Base-by-base conservation (phyloP, 1,284 basidiomycete species). In the Chalciporus sp. region DNA sequence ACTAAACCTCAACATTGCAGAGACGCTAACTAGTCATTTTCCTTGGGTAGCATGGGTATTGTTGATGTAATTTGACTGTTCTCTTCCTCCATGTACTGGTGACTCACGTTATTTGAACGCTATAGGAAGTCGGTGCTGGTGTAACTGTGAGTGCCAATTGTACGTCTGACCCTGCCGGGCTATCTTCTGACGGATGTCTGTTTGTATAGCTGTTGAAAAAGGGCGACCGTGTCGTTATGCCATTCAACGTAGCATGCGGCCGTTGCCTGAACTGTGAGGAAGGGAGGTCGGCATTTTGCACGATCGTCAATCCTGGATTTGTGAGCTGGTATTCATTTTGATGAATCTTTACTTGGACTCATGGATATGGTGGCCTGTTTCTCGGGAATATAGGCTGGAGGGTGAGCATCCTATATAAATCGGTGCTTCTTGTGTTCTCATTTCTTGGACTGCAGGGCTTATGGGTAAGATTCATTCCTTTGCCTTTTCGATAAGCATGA, bases 211-310 rank as follows among this genome's bases (percentile, higher is more conserved):
- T 76, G 7, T 62, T 81, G 35, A 76, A 78, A 66, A 76, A 76
- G 56, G 79, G 78, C 17, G 79, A 81, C 56, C 74, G 79, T 28
- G 78, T 80, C 27, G 79, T 81, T 17, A 79, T 81, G 74, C 80
- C 79, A 0, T 82, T 82, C 70, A 82, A 82, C 51, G 80, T 83
- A 17, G 78, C 78, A 1, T 81, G 80, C 56, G 80, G 81, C 10
- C 75, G 78, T 37, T 82, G 81, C 68, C 58, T 72, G 51, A 82
- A 82, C 60, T 82, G 81, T 59, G 79, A 82, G 53, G 74, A 77
- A 61, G 74, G 77, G 29, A 73, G 61, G 37, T 77, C 79, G 7
- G 80, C 77, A 1, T 83, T 81, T 61, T 83, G 80, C 60, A 81
- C 78, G 3, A 62, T 76, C 49, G 78, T 81, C 12, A 83, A 82